Evolutionary conservation across 371 early-diverging fungal genomes (phyloP), one percentile per base, ranked within the genome.

Genomic region (Capillidium rhysosporum): DNA sequence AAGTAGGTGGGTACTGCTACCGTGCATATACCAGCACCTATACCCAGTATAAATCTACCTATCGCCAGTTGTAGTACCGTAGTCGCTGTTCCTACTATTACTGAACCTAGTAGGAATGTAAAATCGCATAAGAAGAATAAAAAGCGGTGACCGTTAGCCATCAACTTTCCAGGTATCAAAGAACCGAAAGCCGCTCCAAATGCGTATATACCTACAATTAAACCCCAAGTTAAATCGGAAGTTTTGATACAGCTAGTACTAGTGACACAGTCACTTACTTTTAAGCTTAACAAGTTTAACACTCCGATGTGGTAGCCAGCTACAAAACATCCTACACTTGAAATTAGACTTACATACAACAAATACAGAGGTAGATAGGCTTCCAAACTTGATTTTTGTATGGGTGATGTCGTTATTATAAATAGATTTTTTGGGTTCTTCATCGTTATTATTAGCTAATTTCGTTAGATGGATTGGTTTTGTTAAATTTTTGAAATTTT

Each of bases 31-130:
- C 92, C 93, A 38, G 80, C 72, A 3, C 78, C 89, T 43, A 86
- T 61, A 49, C 95, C 95, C 43, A 78, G 69, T 38, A 88, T 59
- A 57, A 92, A 68, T 51, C 95, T 77, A 0, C 87, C 90, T 40
- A 84, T 40, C 49, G 74, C 76, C 47, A 89, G 76, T 56, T 77
- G 76, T 18, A 64, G 75, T 14, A 18, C 21, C 16, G 16, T 16
- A 43, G 16, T 18, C 16, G 18, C 5, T 7, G 21, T 18, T 18
- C 16, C 43, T 16, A 43, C 7, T 16, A 43, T 18, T 43, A 43
- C 7, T 8, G 16, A 14, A 18, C 43, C 43, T 7, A 43, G 16
- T 18, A 43, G 18, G 18, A 43, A 43, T 5, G 21, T 7, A 5
- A 43, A 21, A 7, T 18, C 43, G 16, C 18, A 21, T 8, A 43